These are phyloP conservation scores for Xylaria digitata DNA, from an alignment of 2,329 filamentous ascomycete species.

Conservation along the genomic window DNA sequence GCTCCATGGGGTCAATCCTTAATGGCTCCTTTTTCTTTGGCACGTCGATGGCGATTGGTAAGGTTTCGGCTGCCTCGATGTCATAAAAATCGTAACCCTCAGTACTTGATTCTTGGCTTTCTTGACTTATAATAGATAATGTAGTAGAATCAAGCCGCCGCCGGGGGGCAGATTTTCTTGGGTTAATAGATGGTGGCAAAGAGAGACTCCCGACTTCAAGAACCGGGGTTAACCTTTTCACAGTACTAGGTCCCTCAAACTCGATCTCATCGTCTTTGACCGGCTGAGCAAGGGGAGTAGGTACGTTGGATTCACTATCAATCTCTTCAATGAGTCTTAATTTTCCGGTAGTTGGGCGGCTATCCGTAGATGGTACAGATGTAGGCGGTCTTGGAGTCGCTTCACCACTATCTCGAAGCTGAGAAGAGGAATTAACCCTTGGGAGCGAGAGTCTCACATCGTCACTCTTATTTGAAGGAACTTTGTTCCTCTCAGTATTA, in stretches of 20 bases:
- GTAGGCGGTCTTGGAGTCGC: conserved; percentile 45
- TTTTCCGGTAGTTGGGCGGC: conserved; percentile 49
- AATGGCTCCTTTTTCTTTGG: conserved; percentile 56
- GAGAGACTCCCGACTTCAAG: conserved; percentile 63
- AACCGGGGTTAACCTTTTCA: conserved; percentile 60
- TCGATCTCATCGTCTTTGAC: conserved; percentile 53
- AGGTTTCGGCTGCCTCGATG: conserved; percentile 58
- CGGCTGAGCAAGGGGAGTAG: conserved; percentile 69
- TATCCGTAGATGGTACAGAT: conserved; percentile 52
- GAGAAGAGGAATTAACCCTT: conserved; percentile 39
- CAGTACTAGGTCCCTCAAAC: conserved; percentile 48
- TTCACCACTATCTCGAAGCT: conserved; percentile 36
- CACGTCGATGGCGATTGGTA: conserved; percentile 65
- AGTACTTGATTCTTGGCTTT: conserved; percentile 63
- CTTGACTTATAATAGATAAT: conserved; percentile 63
- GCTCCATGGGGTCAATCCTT: conserved; percentile 51
- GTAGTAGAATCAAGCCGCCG: conserved; percentile 63
- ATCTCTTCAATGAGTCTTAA: conserved; percentile 67
- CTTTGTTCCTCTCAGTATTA: conserved; percentile 42
- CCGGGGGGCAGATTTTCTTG: conserved; percentile 53
- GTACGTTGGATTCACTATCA: conserved; percentile 71
- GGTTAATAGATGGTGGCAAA: conserved; percentile 61
- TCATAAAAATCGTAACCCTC: conserved; percentile 76
- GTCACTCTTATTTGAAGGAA: conserved; percentile 26
- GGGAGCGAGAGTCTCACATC: conserved; percentile 33